Conservation (phyloP, 768 basidiomycete genomes). For the Trametes villosa region DNA sequence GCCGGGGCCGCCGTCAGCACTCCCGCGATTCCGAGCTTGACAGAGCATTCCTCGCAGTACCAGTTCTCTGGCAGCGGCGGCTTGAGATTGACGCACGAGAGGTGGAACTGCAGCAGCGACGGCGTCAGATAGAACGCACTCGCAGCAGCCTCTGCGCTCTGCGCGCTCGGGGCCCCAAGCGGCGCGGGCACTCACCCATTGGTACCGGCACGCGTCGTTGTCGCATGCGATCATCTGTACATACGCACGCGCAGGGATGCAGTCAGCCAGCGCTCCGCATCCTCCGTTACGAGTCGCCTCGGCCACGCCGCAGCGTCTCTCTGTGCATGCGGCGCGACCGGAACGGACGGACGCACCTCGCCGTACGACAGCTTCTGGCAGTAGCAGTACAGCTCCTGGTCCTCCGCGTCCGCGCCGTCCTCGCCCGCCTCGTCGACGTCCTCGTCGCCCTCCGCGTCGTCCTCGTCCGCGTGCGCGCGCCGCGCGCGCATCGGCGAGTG, state of each 20-base stretch:
- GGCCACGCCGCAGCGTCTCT: neutral
- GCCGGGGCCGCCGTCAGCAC: conserved; percentile 13
- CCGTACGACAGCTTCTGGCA: conserved; percentile 68
- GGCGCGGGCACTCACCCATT: conserved; percentile 55
- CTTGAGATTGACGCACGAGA: conserved; percentile 61
- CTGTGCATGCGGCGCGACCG: neutral
- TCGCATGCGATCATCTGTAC: conserved; percentile 66
- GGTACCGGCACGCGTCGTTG: conserved; percentile 55
- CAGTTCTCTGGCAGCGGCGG: conserved; percentile 59
- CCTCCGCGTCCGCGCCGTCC: conserved; percentile 56
- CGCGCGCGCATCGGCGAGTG: conserved; percentile 30
- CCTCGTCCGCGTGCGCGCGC: conserved; percentile 33
- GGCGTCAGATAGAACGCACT: neutral
- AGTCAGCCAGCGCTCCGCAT: conserved; percentile 8
- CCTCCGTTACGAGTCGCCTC: conserved; percentile 1
- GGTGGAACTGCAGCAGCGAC: conserved; percentile 53
- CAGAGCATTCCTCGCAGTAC: conserved; percentile 61
- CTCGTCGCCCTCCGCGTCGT: conserved; percentile 42
- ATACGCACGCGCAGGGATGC: neutral
- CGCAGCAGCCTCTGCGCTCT: neutral
- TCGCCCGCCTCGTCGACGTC: conserved; percentile 43
- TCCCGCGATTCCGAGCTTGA: conserved; percentile 23
- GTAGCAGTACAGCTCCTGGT: conserved; percentile 64
- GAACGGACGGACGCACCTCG: conserved; percentile 42
- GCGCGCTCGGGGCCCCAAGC: neutral